phyloP scores from a whole-genome alignment of 192 early-diverging fungal genomes.

The Backusella psychrophila region DNA sequence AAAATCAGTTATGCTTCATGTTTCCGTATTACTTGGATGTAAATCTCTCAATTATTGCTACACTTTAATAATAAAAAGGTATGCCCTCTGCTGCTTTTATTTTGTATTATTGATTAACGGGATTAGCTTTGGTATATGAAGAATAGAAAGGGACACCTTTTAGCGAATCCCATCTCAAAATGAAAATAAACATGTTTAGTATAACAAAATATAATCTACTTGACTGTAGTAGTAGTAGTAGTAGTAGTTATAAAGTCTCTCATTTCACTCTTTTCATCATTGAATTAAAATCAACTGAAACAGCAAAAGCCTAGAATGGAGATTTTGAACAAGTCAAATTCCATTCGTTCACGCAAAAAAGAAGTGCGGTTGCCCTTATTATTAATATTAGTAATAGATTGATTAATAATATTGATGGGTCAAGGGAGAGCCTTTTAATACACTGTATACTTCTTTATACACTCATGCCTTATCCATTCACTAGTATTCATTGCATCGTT shows the following conservation, averaged over 20 bases:
- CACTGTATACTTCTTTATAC: neutral
- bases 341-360: neutral
- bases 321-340: neutral
- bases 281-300: neutral
- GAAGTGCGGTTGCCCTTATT: neutral
- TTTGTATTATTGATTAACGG: too few species aligned
- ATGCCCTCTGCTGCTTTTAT: too few species aligned
- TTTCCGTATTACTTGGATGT: neutral
- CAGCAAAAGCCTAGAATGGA: neutral
- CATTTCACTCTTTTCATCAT: too few species aligned
- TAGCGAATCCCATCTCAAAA: too few species aligned
- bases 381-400: neutral
- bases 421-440: neutral
- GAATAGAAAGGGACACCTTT: too few species aligned
- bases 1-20: neutral
- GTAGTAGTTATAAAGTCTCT: too few species aligned
- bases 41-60: too few species aligned
- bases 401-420: neutral
- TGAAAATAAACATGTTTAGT: too few species aligned
- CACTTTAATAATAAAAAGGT: too few species aligned
- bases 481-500: neutral
- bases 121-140: too few species aligned
- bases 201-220: too few species aligned
- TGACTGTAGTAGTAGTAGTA: too few species aligned
- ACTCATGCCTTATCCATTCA: neutral